Percentiles rank a stretch among this genome's conserved stretches.
These are phyloP conservation scores for Cercospora zeae-maydis DNA, from an alignment of 2,329 filamentous ascomycete species.

Conservation along the genomic window DNA sequence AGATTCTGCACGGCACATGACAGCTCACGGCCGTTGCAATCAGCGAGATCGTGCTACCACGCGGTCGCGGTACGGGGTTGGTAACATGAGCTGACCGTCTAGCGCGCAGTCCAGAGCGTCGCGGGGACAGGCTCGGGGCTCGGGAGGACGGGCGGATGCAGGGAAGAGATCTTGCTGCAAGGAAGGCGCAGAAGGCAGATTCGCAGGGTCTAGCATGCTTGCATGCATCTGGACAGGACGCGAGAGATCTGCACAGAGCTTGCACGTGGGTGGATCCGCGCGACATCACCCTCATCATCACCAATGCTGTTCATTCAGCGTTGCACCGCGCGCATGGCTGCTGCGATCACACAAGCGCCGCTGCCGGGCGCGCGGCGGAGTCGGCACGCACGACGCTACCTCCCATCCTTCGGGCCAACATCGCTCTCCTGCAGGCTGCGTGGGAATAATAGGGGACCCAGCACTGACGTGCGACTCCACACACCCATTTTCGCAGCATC, in stretches of 20 bases:
- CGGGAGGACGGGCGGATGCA: background rate
- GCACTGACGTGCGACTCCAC: background rate
- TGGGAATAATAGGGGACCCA: background rate
- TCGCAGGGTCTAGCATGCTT: background rate
- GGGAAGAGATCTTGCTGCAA: conserved; percentile 3
- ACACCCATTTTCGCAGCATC: background rate
- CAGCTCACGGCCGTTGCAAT: background rate
- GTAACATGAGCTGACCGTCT: background rate
- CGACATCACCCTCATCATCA: background rate
- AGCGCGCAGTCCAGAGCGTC: background rate
- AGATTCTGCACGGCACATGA: background rate
- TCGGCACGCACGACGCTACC: background rate
- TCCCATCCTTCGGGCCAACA: background rate
- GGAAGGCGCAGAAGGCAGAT: background rate
- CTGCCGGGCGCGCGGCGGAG: background rate
- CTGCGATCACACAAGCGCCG: background rate
- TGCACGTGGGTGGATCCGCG: conserved; percentile 1
- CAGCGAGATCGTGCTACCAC: background rate
- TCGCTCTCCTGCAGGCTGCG: background rate
- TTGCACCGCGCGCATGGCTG: too few species aligned
- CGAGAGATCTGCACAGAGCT: background rate
- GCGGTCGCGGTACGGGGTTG: background rate
- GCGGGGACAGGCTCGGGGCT: background rate
- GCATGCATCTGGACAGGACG: too few species aligned
- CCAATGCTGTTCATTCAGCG: background rate